Base-by-base conservation (phyloP, 1,284 basidiomycete species). In the Trametes versicolor region DNA sequence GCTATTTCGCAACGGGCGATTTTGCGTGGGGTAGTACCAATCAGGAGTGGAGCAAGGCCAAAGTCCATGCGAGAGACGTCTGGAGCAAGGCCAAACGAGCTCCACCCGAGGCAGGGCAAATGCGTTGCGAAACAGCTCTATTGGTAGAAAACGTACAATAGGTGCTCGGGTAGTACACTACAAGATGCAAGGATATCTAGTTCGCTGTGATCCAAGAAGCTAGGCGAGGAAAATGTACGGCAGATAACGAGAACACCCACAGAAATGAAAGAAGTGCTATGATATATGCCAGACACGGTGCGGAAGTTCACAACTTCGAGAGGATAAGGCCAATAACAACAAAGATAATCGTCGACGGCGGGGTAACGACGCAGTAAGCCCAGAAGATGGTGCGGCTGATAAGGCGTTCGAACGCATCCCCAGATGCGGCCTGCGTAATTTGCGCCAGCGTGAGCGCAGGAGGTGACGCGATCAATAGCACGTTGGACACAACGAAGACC, bases 341-440 rank as follows among this genome's bases (percentile, higher is more conserved):
- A 73, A 89, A 92, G 21, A 85, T 73, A 63, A 95, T 88, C 54
- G 90, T 94, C 36, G 91, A 82, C 2, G 93, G 92, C 3, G 95
- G 94, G 0, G 95, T 96, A 60, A 96, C 81, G 27, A 95, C 80
- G 73, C 90, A 92, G 71, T 94, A 94, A 3, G 88, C 83, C 92
- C 93, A 94, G 75, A 94, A 94, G 58, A 94, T 89, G 0, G 93
- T 94, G 29, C 88, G 81, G 65, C 88, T 91, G 73, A 98, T 94
- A 55, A 98, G 85, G 7, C 94, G 83, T 78, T 98, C 96, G 74
- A 98, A 97, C 0, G 94, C 91, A 73, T 95, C 93, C 12, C 94
- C 94, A 0, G 90, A 91, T 2, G 89, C 93, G 4, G 93, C 93
- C 78, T 95, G 93, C 1, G 95, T 96, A 73, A 97, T 95, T 83